A percentile compares a stretch with the other conserved stretches of the same genome.
Evolutionary conservation across 257 asterid species (phyloP).

Genomic region (Penstemon newberryi): DNA sequence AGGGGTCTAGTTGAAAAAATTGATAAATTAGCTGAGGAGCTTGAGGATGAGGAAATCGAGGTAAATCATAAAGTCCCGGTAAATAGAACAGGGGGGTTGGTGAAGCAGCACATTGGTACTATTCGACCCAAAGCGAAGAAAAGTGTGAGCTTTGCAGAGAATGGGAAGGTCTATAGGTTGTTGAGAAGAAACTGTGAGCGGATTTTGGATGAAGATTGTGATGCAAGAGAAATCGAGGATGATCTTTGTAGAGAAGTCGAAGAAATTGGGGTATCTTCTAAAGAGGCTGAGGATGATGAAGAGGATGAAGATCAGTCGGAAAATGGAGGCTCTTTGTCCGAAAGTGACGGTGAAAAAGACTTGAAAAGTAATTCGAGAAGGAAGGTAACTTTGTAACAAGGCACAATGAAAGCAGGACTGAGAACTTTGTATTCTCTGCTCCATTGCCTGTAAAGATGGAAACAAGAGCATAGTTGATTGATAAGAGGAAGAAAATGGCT

Average conservation of each 20-base stretch:
- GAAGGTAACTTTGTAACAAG: conserved; percentile 10
- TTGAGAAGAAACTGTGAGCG: conserved; percentile 26
- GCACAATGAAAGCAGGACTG: conserved; percentile 17
- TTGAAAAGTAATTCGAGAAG: conserved; percentile 20
- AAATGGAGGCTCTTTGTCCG: conserved; percentile 38
- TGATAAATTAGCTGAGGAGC: conserved; percentile 45
- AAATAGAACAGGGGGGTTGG: conserved; percentile 29
- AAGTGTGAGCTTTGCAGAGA: conserved; percentile 65
- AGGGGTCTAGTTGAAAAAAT: conserved; percentile 49
- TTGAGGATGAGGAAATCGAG: conserved; percentile 47
- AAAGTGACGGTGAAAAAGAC: conserved; percentile 47
- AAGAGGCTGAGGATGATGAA: conserved; percentile 40
- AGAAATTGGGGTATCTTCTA: conserved; percentile 40
- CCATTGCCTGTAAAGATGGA: conserved; percentile 66
- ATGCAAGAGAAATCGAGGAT: conserved; percentile 34
- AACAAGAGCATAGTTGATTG: conserved; percentile 33
- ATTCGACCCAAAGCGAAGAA: conserved; percentile 51
- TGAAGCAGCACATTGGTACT: conserved; percentile 31
- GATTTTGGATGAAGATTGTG: conserved; percentile 32
- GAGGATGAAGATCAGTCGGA: conserved; percentile 37
- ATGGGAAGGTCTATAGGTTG: conserved; percentile 42
- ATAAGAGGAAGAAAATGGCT: conserved; percentile 34
- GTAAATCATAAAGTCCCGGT: conserved; percentile 27
- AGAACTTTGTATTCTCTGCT: conserved; percentile 42
- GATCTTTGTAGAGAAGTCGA: conserved; percentile 44